These are phyloP conservation scores for Xylariaceae sp. DNA, from an alignment of 2,329 filamentous ascomycete species.

Conservation along the genomic window DNA sequence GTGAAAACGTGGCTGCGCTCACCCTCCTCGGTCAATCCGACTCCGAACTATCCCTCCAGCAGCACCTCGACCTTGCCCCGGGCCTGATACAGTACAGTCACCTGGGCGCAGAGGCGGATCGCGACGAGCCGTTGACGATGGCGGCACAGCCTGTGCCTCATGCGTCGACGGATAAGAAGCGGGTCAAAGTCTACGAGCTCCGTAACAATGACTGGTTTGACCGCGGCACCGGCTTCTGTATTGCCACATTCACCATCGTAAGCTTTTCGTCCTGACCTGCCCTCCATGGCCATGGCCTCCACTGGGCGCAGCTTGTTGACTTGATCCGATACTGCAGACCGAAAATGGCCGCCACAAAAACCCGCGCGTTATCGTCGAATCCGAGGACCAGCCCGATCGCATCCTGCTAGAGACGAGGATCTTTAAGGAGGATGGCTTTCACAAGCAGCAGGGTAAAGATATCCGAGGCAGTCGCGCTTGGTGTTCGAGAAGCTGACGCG, in stretches of 20 bases:
- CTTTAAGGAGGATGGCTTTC: conserved; percentile 88
- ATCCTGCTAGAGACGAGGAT: conserved; percentile 85
- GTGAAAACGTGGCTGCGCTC: conserved; percentile 46
- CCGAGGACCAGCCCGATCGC: conserved; percentile 81
- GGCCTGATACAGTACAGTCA: conserved; percentile 43
- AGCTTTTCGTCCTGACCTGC: conserved; percentile 1
- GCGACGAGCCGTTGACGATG: conserved; percentile 57
- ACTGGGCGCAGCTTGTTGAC: conserved; percentile 9
- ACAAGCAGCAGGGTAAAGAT: conserved; percentile 94
- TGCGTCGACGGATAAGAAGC: conserved; percentile 58
- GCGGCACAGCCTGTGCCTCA: conserved; percentile 62
- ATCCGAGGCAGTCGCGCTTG: too few species aligned
- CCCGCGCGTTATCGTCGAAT: conserved; percentile 82
- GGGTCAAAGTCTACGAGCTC: conserved; percentile 98
- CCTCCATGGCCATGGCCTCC: conserved; percentile 3
- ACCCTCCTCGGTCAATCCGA: conserved; percentile 47
- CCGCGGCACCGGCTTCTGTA: conserved; percentile 91
- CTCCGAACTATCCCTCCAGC: conserved; percentile 50
- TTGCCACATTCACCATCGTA: conserved; percentile 52
- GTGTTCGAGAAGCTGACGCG: conserved; percentile 7
- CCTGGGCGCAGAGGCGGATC: conserved; percentile 44
- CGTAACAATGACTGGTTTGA: conserved; percentile 99
- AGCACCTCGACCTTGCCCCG: conserved; percentile 50
- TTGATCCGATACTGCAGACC: conserved; percentile 29
- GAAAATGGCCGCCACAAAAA: conserved; percentile 62